Base-by-base conservation (phyloP, 2,329 filamentous ascomycete species). In the Sclerotinia trifoliorum region DNA sequence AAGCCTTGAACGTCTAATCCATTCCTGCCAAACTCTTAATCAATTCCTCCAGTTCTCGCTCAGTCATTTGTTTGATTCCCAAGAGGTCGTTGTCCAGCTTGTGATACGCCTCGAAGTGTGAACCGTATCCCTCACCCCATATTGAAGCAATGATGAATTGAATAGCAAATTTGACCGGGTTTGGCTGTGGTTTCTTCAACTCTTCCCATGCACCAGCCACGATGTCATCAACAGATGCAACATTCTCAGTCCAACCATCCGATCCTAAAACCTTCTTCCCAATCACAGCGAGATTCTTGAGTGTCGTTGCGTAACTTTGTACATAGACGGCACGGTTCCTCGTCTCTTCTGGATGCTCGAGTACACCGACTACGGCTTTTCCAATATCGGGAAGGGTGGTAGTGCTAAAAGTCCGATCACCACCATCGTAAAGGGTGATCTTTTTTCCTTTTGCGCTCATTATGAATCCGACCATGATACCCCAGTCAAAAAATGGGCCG, bases 51-150 rank as follows among this genome's bases (percentile, higher is more conserved):
- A 84, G 64, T 19, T 81, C 79, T 35, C 77, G 78, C 19, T 83
- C 78, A 0, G 75, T 79, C 67, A 89, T 91, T 90, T 91, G 70
- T 92, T 90, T 73, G 90, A 90, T 42, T 90, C 84, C 80, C 84
- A 83, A 2, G 88, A 87, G 67, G 83, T 87, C 75, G 92, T 84
- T 71, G 69, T 83, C 80, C 54, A 76, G 77, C 73, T 79, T 77
- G n/a, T 77, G 71, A 71, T 77, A 80, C 62, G 76, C 77, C 29
- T 66, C 35, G 10, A 66, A 60, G 21, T 66, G 5, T 10, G 73
- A 60, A 7, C 78, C 78, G 44, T 79, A 79, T 0, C 68, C 71
- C 0, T 78, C 73, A 13, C 78, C 77, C 35, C 78, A 73, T 24
- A 81, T 62, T 3, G 77, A 69, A 24, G 76, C 76, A 15, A 29